phyloP scores from a whole-genome alignment of 2,329 filamentous ascomycete genomes.

The Lasiodiplodia sp. region DNA sequence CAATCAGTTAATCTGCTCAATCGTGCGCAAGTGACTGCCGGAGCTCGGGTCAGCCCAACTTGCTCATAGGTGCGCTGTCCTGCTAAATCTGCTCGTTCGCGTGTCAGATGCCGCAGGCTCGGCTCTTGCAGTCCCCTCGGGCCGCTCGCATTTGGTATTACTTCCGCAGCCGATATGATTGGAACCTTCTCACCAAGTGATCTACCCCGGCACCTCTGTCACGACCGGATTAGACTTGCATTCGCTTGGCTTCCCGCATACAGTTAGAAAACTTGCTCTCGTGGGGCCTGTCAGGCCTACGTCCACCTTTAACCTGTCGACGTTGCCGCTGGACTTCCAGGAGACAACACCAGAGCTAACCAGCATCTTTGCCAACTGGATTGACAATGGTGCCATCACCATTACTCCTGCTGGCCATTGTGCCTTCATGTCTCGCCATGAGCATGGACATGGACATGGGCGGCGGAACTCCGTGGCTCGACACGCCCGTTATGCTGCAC shows the following conservation, averaged over 20 bases:
- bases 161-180: slow-evolving; percentile 1
- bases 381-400: not conserved
- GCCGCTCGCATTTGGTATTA: not conserved
- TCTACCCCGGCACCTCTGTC: not conserved
- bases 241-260: not conserved
- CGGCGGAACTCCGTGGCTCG: slow-evolving; percentile 26
- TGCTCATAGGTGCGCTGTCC: slow-evolving; percentile 6
- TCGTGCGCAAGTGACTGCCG: not conserved
- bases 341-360: not conserved
- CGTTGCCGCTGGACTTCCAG: not conserved
- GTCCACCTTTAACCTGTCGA: not conserved
- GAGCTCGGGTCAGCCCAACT: not conserved
- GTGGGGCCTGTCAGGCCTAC: not conserved
- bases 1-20: slow-evolving; percentile 24
- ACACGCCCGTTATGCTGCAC: slow-evolving; percentile 27
- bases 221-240: not conserved
- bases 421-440: slow-evolving; percentile 1
- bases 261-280: not conserved
- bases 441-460: not conserved
- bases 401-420: not conserved
- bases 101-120: not conserved
- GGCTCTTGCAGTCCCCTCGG: not conserved
- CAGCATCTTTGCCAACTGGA: not conserved
- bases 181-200: slow-evolving; percentile 1
- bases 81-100: not conserved